phyloP scores from a whole-genome alignment of 148 eudicot genomes.

The Talinum fruticosum region DNA sequence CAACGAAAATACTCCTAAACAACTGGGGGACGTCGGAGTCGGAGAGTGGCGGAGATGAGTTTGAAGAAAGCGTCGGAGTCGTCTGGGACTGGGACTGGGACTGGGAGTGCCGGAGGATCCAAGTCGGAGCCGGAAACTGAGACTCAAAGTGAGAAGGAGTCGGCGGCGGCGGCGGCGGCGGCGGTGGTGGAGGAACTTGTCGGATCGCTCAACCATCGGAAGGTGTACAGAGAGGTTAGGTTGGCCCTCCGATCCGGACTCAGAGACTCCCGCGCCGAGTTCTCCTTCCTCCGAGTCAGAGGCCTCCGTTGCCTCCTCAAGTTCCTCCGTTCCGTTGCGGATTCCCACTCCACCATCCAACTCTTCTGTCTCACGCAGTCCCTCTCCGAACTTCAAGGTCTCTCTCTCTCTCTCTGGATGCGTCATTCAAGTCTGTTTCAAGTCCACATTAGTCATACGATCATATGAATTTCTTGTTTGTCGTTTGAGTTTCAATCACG shows the following conservation, averaged over 20 bases:
- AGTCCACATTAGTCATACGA: too few relatives aligned
- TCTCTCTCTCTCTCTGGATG: background rate
- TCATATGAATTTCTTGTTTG: too few relatives aligned
- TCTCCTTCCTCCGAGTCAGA: slow-evolving; percentile 74
- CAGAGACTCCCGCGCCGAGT: slow-evolving; percentile 74
- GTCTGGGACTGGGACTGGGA: slow-evolving; percentile 29
- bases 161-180: slow-evolving; percentile 19
- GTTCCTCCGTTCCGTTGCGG: slow-evolving; percentile 74
- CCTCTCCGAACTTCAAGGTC: slow-evolving; percentile 69
- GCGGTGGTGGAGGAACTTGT: slow-evolving; percentile 54
- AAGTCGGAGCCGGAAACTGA: slow-evolving; percentile 24
- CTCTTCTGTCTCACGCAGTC: slow-evolving; percentile 69
- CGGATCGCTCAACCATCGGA: slow-evolving; percentile 47
- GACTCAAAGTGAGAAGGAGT: slow-evolving; percentile 19
- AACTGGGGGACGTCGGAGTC: background rate
- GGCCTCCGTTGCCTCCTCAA: slow-evolving; percentile 88
- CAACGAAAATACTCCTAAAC: too few relatives aligned
- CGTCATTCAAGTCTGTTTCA: background rate
- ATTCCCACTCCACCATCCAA: slow-evolving; percentile 49
- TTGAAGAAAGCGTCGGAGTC: slow-evolving; percentile 9
- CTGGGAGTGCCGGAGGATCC: slow-evolving; percentile 29
- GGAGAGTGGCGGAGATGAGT: background rate
- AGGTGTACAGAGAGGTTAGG: slow-evolving; percentile 65
- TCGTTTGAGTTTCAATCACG: too few relatives aligned
- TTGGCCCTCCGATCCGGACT: slow-evolving; percentile 85